phyloP scores from a whole-genome alignment of 352 stramenopile species.

The Pythium rishiriense region DNA sequence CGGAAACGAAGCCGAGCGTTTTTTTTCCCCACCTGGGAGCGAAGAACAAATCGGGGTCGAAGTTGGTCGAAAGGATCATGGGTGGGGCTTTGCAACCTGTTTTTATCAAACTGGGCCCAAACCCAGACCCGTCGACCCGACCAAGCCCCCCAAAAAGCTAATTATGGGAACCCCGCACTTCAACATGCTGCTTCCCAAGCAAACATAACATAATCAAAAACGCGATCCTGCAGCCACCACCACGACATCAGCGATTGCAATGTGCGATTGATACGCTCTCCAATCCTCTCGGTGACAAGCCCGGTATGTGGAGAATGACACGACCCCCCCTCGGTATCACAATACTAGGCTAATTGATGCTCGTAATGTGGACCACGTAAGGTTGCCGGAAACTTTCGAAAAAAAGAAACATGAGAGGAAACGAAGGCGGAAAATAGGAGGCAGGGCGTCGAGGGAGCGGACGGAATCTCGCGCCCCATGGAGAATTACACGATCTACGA shows the following conservation, averaged over 20 bases:
- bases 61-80: neutral
- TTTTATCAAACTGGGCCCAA: neutral
- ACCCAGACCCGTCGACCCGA: slow-evolving; percentile 8
- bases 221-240: neutral
- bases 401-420: slow-evolving; percentile 2
- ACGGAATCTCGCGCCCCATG: slow-evolving; percentile 71
- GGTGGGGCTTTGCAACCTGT: neutral
- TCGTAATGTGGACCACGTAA: neutral
- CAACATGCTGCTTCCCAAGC: neutral
- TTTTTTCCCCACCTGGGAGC: slow-evolving; percentile 4
- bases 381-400: slow-evolving; percentile 10
- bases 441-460: too few relatives aligned
- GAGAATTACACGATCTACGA: slow-evolving; percentile 96
- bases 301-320: too few relatives aligned
- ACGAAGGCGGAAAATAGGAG: neutral
- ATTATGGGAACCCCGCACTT: neutral
- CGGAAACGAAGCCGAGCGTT: slow-evolving; percentile 12
- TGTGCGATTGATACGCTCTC: too few relatives aligned
- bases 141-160: neutral
- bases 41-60: slow-evolving; percentile 5
- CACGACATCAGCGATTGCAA: neutral
- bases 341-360: slow-evolving; percentile 7
- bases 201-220: neutral
- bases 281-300: too few relatives aligned
- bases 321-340: too few relatives aligned